phyloP scores from a whole-genome alignment of 1,284 basidiomycete species.

The Apiotrichum porosum region DNA sequence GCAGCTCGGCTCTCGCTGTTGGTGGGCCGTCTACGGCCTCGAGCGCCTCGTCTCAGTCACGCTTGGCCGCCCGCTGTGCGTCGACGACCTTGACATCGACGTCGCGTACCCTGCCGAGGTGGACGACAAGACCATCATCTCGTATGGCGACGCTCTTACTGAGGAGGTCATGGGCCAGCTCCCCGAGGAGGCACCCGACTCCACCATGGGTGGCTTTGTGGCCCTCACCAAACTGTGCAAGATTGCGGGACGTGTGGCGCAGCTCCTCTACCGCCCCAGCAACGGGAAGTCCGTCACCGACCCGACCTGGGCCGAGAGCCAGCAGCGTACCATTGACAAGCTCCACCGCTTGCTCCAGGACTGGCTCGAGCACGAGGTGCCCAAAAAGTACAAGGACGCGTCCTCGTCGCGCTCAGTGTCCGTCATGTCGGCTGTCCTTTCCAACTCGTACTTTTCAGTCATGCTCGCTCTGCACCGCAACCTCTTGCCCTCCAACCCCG shows the following conservation, averaged over 20 bases:
- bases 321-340: constrained; percentile 67
- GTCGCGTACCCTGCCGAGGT: constrained; percentile 67
- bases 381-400: constrained; percentile 59
- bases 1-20: constrained; percentile 78
- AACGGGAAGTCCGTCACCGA: constrained; percentile 50
- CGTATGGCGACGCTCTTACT: constrained; percentile 12
- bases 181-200: constrained; percentile 48
- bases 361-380: constrained; percentile 67
- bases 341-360: constrained; percentile 68
- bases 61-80: constrained; percentile 58
- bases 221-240: constrained; percentile 71
- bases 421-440: constrained; percentile 73
- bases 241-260: constrained; percentile 68
- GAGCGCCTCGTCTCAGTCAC: constrained; percentile 80
- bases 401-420: constrained; percentile 35
- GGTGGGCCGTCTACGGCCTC: constrained; percentile 84
- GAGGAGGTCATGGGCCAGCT: constrained; percentile 45
- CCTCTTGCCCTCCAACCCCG: constrained; percentile 55
- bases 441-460: constrained; percentile 83
- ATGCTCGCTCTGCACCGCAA: constrained; percentile 84
- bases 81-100: constrained; percentile 51
- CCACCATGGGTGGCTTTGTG: constrained; percentile 67
- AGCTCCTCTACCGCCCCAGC: constrained; percentile 40
- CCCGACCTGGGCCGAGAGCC: constrained; percentile 63
- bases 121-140: constrained; percentile 69